These are phyloP conservation scores for Flaveria brownii DNA, from an alignment of 129 eudicot species.

Conservation along the genomic window DNA sequence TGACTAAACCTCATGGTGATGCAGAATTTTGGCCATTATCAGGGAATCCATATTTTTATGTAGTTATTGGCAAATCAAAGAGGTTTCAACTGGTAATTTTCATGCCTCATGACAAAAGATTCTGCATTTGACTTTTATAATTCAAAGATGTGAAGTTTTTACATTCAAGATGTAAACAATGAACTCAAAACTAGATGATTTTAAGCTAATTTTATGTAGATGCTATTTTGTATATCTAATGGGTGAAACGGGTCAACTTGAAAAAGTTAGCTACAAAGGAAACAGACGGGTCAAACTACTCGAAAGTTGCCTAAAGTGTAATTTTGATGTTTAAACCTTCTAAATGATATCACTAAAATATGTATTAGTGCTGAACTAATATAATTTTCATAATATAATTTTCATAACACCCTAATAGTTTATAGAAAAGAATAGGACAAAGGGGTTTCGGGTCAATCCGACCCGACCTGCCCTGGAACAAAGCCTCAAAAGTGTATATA, in stretches of 20 bases:
- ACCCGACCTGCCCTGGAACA: neutral
- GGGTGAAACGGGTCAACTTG: neutral
- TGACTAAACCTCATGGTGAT: conserved; percentile 11
- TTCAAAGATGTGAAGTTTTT: neutral
- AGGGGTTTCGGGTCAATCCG: neutral
- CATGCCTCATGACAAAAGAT: neutral
- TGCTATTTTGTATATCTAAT: neutral
- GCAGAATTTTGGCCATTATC: conserved; percentile 42
- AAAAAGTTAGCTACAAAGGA: neutral
- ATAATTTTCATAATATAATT: neutral
- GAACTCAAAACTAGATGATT: neutral
- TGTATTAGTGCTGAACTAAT: neutral
- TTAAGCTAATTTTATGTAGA: neutral
- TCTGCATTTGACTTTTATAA: neutral
- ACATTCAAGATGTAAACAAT: neutral
- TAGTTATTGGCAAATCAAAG: neutral
- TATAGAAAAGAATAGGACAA: neutral
- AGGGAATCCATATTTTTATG: conserved; percentile 32
- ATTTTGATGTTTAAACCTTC: too few relatives aligned
- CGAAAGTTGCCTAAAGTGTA: neutral
- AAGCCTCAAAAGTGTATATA: neutral
- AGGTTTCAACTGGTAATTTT: conserved; percentile 1
- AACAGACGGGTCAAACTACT: neutral
- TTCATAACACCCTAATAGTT: neutral
- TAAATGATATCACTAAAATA: neutral